These are phyloP conservation scores for Nelumbo lutea DNA, from an alignment of 164 flowering plant species.

Conservation along the genomic window DNA sequence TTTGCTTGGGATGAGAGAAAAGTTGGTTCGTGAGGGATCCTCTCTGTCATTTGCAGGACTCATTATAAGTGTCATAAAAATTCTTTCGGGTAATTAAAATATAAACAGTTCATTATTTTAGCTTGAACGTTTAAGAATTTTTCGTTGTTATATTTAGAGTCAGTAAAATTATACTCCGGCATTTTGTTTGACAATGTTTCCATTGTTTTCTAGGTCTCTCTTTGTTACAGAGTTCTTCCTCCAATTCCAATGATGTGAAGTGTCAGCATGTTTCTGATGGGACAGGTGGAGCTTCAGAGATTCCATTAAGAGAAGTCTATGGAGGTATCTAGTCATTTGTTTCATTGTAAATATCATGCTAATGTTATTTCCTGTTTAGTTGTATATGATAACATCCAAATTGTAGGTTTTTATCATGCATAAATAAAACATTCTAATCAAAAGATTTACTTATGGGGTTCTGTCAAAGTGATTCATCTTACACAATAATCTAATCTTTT, in stretches of 20 bases:
- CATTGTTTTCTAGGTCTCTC: constrained; percentile 45
- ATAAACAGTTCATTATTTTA: too few species aligned
- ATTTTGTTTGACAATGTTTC: not conserved
- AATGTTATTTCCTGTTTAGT: not conserved
- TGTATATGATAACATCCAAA: not conserved
- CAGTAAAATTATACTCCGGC: too few species aligned
- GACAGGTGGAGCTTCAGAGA: constrained; percentile 23
- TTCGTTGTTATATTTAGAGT: too few species aligned
- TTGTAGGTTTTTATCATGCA: not conserved
- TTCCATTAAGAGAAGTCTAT: constrained; percentile 14
- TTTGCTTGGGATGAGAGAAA: constrained; percentile 65
- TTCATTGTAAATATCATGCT: not conserved
- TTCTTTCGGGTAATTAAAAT: constrained; percentile 66
- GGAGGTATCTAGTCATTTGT: constrained; percentile 29
- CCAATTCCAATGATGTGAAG: constrained; percentile 20
- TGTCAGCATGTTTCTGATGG: constrained; percentile 17
- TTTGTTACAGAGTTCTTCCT: constrained; percentile 33
- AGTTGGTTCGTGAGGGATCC: constrained; percentile 28
- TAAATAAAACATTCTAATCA: too few species aligned
- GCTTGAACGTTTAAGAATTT: too few species aligned
- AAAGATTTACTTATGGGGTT: not conserved
- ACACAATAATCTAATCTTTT: not conserved
- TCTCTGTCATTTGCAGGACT: constrained; percentile 51
- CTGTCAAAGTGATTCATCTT: not conserved
- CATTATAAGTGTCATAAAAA: constrained; percentile 57